These are phyloP conservation scores for Hemisphaericaspora xylofermentans DNA, from an alignment of 1,139 yeast genomes.

Conservation along the genomic window DNA sequence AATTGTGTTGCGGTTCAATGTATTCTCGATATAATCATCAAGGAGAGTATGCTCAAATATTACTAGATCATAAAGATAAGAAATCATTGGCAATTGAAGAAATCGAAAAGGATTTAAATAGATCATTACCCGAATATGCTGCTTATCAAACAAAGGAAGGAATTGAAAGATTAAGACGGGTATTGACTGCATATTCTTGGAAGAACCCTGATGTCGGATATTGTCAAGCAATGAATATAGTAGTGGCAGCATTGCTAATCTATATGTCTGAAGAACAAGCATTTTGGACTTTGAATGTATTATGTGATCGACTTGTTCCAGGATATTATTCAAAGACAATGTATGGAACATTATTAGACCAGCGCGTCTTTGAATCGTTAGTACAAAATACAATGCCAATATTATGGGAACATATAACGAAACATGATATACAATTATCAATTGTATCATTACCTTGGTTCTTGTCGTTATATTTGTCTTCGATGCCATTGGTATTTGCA, in stretches of 20 bases:
- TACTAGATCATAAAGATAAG: constrained; percentile 60
- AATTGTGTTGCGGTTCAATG: constrained; percentile 83
- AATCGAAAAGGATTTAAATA: constrained; percentile 90
- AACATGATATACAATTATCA: constrained; percentile 86
- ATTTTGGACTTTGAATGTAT: constrained; percentile 82
- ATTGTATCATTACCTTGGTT: constrained; percentile 98
- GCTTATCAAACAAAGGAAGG: constrained; percentile 91
- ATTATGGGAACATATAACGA: constrained; percentile 77
- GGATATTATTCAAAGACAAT: constrained; percentile 96
- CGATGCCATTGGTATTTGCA: constrained; percentile 94
- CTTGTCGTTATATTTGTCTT: constrained; percentile 79
- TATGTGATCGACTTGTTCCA: constrained; percentile 85
- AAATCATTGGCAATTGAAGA: constrained; percentile 88
- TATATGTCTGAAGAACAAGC: constrained; percentile 98
- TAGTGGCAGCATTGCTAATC: constrained; percentile 87
- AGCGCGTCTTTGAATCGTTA: constrained; percentile 85
- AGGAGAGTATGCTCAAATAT: constrained; percentile 56
- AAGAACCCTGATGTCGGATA: constrained; percentile 96
- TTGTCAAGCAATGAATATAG: constrained; percentile 99
- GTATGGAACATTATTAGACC: constrained; percentile 96
- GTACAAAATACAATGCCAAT: constrained; percentile 90
- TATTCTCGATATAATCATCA: constrained; percentile 65
- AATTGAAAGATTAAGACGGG: constrained; percentile 77
- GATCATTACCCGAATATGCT: constrained; percentile 93
- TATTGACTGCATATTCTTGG: constrained; percentile 93